phyloP scores from a whole-genome alignment of 768 basidiomycete species.

The Ramaria sp. region DNA sequence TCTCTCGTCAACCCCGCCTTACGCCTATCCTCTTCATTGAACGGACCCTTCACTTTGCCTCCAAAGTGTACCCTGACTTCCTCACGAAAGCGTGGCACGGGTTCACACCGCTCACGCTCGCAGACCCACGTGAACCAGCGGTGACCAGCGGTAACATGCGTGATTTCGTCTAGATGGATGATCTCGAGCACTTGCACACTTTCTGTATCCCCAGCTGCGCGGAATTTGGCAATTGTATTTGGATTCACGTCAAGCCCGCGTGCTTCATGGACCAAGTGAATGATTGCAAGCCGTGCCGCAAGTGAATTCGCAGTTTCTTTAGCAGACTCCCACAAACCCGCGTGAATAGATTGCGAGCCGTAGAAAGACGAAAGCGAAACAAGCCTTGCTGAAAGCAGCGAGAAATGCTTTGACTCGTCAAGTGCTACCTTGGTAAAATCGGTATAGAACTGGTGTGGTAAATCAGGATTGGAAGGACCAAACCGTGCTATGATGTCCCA shows the following conservation, averaged over 20 bases:
- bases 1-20: slow-evolving; percentile 61
- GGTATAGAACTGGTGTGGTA: slow-evolving; percentile 67
- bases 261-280: slow-evolving; percentile 80
- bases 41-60: slow-evolving; percentile 72
- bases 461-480: slow-evolving; percentile 41
- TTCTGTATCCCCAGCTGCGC: slow-evolving; percentile 51
- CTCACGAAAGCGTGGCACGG: slow-evolving; percentile 53
- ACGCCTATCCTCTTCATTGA: slow-evolving; percentile 62
- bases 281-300: slow-evolving; percentile 64
- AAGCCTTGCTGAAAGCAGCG: slow-evolving; percentile 52
- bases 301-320: slow-evolving; percentile 54
- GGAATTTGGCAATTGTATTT: slow-evolving; percentile 61
- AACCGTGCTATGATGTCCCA: slow-evolving; percentile 83
- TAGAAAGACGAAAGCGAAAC: slow-evolving; percentile 57
- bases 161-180: slow-evolving; percentile 73
- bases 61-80: slow-evolving; percentile 62
- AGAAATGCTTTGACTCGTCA: slow-evolving; percentile 82
- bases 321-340: slow-evolving; percentile 73
- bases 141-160: slow-evolving; percentile 74
- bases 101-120: slow-evolving; percentile 40
- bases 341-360: slow-evolving; percentile 61
- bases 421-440: slow-evolving; percentile 80
- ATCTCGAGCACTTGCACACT: slow-evolving; percentile 60
- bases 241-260: slow-evolving; percentile 80
- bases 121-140: slow-evolving; percentile 78